Evolutionary conservation across 768 basidiomycete genomes (phyloP).

Genomic region (Suillus sp.): DNA sequence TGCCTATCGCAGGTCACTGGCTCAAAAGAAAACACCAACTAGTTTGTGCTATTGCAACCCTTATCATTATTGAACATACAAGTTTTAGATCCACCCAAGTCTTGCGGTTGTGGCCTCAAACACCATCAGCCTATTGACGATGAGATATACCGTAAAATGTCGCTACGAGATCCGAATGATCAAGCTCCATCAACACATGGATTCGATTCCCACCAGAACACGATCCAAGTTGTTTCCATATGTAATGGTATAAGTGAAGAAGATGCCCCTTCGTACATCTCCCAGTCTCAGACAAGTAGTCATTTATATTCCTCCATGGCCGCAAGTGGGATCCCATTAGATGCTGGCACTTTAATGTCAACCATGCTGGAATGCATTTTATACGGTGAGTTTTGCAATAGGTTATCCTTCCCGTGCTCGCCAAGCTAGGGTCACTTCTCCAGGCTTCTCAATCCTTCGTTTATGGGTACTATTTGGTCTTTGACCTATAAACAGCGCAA

Average conservation of each 20-base stretch:
- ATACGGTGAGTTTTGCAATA: not conserved
- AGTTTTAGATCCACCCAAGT: not conserved
- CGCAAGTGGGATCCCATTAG: not conserved
- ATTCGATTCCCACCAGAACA: not conserved
- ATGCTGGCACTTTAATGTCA: not conserved
- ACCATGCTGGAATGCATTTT: not conserved
- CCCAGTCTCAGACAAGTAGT: not conserved
- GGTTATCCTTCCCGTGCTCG: not conserved
- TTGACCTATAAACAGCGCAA: not conserved
- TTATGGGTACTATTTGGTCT: not conserved
- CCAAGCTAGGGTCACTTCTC: not conserved
- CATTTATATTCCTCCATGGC: not conserved
- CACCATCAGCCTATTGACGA: not conserved
- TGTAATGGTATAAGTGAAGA: not conserved
- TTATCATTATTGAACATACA: not conserved
- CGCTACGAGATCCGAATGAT: not conserved
- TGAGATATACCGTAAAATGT: not conserved
- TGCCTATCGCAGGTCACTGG: not conserved
- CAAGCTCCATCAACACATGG: not conserved
- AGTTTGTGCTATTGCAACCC: not conserved
- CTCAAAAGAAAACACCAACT: not conserved
- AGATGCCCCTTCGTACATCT: not conserved
- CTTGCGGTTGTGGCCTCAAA: not conserved
- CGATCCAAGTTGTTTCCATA: not conserved
- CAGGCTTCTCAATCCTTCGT: not conserved